Conservation (phyloP, 2,329 filamentous ascomycete species). For the Trichoderma asperellum region DNA sequence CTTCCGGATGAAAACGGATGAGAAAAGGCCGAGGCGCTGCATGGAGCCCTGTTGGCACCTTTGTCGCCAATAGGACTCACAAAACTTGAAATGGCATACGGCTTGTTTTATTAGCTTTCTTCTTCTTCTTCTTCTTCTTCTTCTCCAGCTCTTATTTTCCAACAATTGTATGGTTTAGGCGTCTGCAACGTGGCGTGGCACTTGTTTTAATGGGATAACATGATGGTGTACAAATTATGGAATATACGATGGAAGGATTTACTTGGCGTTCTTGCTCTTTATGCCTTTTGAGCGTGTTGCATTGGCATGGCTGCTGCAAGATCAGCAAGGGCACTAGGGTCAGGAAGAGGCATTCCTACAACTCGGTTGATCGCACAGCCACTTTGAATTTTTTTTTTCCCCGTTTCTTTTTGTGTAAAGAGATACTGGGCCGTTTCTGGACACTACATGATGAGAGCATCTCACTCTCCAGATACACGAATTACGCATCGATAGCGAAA, state of each 20-base stretch:
- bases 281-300: conserved; percentile 17
- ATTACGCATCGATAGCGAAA: conserved; percentile 15
- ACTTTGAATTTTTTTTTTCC: background rate
- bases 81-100: background rate
- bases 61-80: background rate
- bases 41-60: background rate
- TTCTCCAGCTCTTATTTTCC: background rate
- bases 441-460: background rate
- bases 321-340: conserved; percentile 15
- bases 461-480: background rate
- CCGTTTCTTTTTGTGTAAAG: background rate
- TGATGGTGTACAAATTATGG: background rate
- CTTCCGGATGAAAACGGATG: conserved; percentile 1
- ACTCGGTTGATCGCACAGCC: conserved; percentile 4
- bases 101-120: background rate
- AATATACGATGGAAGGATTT: background rate
- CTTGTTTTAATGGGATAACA: background rate
- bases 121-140: background rate
- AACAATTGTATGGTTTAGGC: background rate
- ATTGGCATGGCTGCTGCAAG: conserved; percentile 19
- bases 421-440: background rate
- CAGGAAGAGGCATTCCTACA: conserved; percentile 16
- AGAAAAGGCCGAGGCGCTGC: background rate
- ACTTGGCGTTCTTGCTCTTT: conserved; percentile 12
- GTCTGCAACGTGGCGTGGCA: conserved; percentile 4